phyloP scores from a whole-genome alignment of 257 asterid genomes.

The Cynanchum wilfordii region DNA sequence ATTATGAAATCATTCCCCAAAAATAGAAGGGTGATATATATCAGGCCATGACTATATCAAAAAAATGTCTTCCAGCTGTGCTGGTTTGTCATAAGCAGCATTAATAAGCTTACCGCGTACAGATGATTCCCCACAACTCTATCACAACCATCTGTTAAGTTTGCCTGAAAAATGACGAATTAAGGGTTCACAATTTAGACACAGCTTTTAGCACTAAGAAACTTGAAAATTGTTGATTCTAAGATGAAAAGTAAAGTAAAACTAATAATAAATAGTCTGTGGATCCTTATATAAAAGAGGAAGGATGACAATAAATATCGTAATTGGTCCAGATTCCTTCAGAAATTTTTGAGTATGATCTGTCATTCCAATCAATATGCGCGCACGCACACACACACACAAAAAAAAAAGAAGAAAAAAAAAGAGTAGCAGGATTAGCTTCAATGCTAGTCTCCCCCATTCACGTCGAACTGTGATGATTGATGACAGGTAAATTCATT shows the following conservation, averaged over 20 bases:
- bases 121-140: constrained; percentile 74
- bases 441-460: not conserved
- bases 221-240: not conserved
- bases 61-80: not conserved
- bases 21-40: not conserved
- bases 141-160: constrained; percentile 70
- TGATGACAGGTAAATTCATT: not conserved
- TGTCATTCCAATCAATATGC: not conserved
- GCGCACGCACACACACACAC: not conserved
- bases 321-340: not conserved
- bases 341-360: not conserved
- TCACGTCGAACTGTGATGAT: not conserved
- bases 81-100: not conserved
- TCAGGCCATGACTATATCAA: not conserved
- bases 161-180: constrained; percentile 49
- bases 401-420: not conserved
- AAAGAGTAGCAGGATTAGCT: not conserved
- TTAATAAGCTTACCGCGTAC: constrained; percentile 53
- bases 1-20: not conserved
- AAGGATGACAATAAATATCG: not conserved
- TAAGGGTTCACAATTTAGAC: not conserved
- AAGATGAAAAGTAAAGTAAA: not conserved
- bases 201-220: not conserved
- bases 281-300: not conserved
- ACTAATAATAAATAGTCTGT: not conserved